Percentiles rank a stretch among this genome's conserved stretches.
Conservation (phyloP, 1,284 basidiomycete genomes). For the Trametes pubescens region DNA sequence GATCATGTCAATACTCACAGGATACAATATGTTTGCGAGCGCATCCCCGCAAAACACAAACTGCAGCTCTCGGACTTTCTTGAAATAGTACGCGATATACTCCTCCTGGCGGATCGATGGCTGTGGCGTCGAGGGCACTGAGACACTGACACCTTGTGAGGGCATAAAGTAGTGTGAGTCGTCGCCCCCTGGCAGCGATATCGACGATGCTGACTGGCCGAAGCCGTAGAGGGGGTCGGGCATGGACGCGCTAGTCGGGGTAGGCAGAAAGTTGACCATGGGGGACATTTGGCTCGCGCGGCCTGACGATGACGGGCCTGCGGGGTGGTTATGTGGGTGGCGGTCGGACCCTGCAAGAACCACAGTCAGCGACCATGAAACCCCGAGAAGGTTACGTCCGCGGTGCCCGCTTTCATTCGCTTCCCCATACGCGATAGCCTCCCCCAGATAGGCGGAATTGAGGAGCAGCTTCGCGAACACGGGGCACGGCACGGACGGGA, state of each 20-base stretch:
- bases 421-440: constrained; percentile 13
- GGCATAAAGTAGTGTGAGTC: constrained; percentile 27
- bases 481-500: constrained; percentile 24
- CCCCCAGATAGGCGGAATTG: constrained; percentile 20
- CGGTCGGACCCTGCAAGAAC: constrained; percentile 28
- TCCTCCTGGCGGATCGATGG: constrained; percentile 41
- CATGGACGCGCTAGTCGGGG: constrained; percentile 9
- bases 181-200: constrained; percentile 23
- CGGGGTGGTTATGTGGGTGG: constrained; percentile 27
- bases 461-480: constrained; percentile 17
- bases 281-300: constrained; percentile 20
- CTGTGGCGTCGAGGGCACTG: constrained; percentile 24
- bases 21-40: constrained; percentile 65
- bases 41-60: constrained; percentile 64
- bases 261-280: constrained; percentile 20
- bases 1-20: constrained; percentile 51
- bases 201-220: constrained; percentile 18
- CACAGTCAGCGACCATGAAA: constrained; percentile 23
- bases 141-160: constrained; percentile 24
- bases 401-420: constrained; percentile 14
- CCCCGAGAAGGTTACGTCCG: constrained; percentile 30
- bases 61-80: constrained; percentile 66
- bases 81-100: constrained; percentile 73
- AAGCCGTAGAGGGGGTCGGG: constrained; percentile 26
- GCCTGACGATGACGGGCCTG: constrained; percentile 14